Evolutionary conservation across 805 yeast species (phyloP), one percentile per base, ranked within the genome.

Genomic region (Yamadazyma takamatsuzukensis): DNA sequence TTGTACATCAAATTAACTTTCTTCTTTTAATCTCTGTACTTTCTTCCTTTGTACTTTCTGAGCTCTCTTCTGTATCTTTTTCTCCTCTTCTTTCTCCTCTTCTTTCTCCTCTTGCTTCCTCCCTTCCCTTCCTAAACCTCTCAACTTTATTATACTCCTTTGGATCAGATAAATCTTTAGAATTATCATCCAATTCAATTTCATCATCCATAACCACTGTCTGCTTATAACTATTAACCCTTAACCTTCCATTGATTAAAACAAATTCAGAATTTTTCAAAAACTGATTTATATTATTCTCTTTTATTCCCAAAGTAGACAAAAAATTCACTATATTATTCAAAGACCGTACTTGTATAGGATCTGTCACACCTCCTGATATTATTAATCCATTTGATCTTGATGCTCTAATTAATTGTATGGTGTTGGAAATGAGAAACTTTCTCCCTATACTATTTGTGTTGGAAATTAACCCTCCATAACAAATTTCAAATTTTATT

Each of bases 351-450:
- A 78, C 59, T 26, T 76, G 78, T 19, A 76, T 52, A 2, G 82
- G 68, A 18, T 59, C 53, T 3, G 47, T 37, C 0, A 93, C 85
- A 2, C 96, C 97, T 48, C 90, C 77, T 9, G 90, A 76, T 4
- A 87, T 66, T 2, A 93, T 69, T 12, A 93, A 51, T 0, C 97
- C 97, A 26, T 87, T 72, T 12, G 78, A 72, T 44, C 98, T 68
- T 0, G 95, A 74, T 9, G 95, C 86, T 41, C 98, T 62, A 8
- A 87, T 70, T 11, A 93, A 70, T 47, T 84, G 80, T 35, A 83
- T 69, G 2, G 80, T 74, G 52, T 87, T 89, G 21, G 79, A 69
- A 24, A 89, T 78, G 40, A 83, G 77, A 33, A 75, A 76, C 25
- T 80, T 69, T 41, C 90, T 68, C 36, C 42, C 53, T 23, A 48